phyloP scores from a whole-genome alignment of 2,329 filamentous ascomycete species.

The Aspergillus arachidicola region DNA sequence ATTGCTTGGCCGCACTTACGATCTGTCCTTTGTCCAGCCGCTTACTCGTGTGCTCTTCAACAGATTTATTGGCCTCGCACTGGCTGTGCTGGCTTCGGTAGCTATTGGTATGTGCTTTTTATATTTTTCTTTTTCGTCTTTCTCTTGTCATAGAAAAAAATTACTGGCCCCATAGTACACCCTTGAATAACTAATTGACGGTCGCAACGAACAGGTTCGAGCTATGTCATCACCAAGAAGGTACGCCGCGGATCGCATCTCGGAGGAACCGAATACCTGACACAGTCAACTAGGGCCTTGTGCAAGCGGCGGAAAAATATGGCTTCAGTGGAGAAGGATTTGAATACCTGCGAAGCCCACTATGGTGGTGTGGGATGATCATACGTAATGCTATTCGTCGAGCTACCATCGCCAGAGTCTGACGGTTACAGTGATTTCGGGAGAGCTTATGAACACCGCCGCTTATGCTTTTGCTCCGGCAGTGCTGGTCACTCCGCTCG shows the following conservation, averaged over 20 bases:
- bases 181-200: neutral
- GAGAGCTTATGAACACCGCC: constrained; percentile 95
- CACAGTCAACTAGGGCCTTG: neutral
- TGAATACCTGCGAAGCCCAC: neutral
- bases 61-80: constrained; percentile 3
- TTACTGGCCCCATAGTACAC: neutral
- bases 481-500: constrained; percentile 95
- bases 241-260: neutral
- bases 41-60: neutral
- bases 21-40: neutral
- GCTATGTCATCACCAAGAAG: constrained; percentile 5
- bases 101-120: neutral
- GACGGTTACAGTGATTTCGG: constrained; percentile 36
- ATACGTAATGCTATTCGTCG: neutral
- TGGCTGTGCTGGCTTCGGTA: neutral
- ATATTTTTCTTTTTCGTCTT: neutral
- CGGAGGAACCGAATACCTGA: neutral
- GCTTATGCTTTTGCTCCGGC: constrained; percentile 98
- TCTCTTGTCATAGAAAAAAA: neutral
- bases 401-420: neutral
- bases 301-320: constrained; percentile 1
- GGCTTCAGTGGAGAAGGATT: constrained; percentile 1
- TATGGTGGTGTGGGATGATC: neutral
- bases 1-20: neutral
- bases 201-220: neutral